Evolutionary conservation across 805 yeast species (phyloP).

Genomic region (Candida lessepsii): DNA sequence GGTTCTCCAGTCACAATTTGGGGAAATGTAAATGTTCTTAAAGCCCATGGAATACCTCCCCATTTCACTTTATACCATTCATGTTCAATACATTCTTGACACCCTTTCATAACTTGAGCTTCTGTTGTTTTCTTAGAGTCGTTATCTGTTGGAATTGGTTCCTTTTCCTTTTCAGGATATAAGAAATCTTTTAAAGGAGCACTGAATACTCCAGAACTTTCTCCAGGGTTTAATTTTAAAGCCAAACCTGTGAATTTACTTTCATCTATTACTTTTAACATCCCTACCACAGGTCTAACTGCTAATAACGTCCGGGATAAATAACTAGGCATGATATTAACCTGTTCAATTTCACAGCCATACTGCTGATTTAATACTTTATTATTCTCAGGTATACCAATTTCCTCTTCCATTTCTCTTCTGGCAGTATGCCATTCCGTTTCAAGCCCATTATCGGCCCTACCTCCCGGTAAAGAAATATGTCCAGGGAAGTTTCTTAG

Average conservation of each 20-base stretch:
- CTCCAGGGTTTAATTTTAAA: conserved; percentile 70
- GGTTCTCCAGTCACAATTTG: conserved; percentile 54
- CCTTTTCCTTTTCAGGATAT: conserved; percentile 24
- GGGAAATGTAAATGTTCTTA: conserved; percentile 62
- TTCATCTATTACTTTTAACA: conserved; percentile 42
- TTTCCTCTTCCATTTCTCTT: conserved; percentile 85
- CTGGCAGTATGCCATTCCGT: conserved; percentile 71
- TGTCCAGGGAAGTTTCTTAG: conserved; percentile 83
- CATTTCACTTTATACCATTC: conserved; percentile 46
- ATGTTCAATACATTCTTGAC: conserved; percentile 32
- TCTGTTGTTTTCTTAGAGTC: background rate
- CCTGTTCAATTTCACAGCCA: conserved; percentile 59
- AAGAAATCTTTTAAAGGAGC: conserved; percentile 65
- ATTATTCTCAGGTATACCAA: conserved; percentile 62
- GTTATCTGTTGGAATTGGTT: too few species aligned
- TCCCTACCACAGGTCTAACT: conserved; percentile 78
- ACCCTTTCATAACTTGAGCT: background rate
- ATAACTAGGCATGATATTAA: conserved; percentile 72
- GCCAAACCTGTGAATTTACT: conserved; percentile 29
- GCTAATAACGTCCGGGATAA: conserved; percentile 78
- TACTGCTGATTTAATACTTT: conserved; percentile 37
- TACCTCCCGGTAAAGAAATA: conserved; percentile 92
- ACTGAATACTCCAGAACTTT: conserved; percentile 66
- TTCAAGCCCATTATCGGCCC: conserved; percentile 69
- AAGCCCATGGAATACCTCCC: conserved; percentile 72